Percentiles rank a stretch among this genome's conserved stretches.
Evolutionary conservation across 2,329 filamentous ascomycete species (phyloP).

Genomic region (Stylonectria norvegica): DNA sequence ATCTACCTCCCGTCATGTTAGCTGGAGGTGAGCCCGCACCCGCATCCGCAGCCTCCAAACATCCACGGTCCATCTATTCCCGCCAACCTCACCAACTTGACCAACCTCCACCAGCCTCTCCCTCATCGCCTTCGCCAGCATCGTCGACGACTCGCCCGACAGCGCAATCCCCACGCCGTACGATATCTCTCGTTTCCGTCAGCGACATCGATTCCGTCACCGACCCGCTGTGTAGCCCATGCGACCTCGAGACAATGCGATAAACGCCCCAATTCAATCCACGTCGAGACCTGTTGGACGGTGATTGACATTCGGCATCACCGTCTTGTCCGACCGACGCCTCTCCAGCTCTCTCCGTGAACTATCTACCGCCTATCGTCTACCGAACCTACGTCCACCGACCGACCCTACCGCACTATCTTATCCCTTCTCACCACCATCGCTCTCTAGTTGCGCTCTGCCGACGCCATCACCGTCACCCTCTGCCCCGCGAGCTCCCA

Average conservation of each 20-base stretch:
- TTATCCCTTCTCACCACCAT: conserved; percentile 8
- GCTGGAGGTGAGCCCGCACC: too few species aligned
- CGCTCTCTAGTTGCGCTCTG: conserved; percentile 1
- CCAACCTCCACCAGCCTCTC: conserved; percentile 1
- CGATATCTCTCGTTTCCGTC: neutral
- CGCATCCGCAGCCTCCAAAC: conserved; percentile 5
- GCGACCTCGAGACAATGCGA: conserved; percentile 28
- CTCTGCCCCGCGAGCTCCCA: conserved; percentile 4
- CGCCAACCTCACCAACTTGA: neutral
- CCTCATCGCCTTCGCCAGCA: conserved; percentile 1
- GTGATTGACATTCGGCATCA: conserved; percentile 22
- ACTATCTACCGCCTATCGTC: conserved; percentile 1
- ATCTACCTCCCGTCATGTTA: too few species aligned
- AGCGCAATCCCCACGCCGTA: neutral
- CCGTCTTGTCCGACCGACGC: too few species aligned
- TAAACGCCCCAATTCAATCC: conserved; percentile 19
- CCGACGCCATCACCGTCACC: conserved; percentile 4
- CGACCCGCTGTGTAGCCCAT: conserved; percentile 15
- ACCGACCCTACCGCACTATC: conserved; percentile 3
- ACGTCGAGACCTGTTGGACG: conserved; percentile 22
- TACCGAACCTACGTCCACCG: conserved; percentile 9
- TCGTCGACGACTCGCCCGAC: neutral
- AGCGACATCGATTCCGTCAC: conserved; percentile 3
- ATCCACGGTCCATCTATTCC: too few species aligned
- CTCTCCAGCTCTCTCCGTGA: too few species aligned